Conservation (phyloP, 2,329 filamentous ascomycete species). For the Ophiocordyceps polyrhachis-furcata region DNA sequence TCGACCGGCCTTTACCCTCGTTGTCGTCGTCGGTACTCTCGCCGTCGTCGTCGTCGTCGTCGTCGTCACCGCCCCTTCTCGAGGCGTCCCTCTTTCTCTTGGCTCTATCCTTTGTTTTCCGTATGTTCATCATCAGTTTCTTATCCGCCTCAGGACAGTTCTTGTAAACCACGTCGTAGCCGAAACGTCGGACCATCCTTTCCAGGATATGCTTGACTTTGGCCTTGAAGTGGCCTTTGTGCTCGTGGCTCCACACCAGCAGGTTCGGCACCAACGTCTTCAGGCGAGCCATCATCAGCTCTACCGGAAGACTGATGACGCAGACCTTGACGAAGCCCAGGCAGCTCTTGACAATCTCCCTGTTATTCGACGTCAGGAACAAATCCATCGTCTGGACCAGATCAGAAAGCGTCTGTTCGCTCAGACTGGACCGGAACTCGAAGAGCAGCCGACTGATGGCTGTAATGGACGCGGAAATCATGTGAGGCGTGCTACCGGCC, state of each 20-base stretch:
- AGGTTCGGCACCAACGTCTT: constrained; percentile 68
- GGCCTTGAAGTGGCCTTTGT: constrained; percentile 89
- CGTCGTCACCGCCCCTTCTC: constrained; percentile 37
- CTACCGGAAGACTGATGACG: constrained; percentile 64
- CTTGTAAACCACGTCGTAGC: constrained; percentile 60
- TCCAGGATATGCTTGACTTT: constrained; percentile 98
- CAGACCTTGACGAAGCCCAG: constrained; percentile 95
- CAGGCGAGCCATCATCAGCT: constrained; percentile 62
- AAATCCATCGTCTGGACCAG: constrained; percentile 89
- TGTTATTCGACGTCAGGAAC: constrained; percentile 89
- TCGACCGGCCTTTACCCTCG: constrained; percentile 3
- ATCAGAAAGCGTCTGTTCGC: constrained; percentile 53
- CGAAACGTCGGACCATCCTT: constrained; percentile 81
- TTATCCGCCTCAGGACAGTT: constrained; percentile 70
- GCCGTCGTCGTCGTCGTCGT: constrained; percentile 31
- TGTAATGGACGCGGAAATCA: constrained; percentile 95
- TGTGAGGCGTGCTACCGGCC: constrained; percentile 81
- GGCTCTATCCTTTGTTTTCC: constrained; percentile 78
- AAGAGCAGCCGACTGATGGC: constrained; percentile 86
- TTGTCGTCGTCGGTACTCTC: constrained; percentile 26
- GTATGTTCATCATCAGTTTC: constrained; percentile 84
- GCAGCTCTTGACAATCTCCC: constrained; percentile 88
- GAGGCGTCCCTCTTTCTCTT: constrained; percentile 72
- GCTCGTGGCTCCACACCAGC: constrained; percentile 92
- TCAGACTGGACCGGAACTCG: constrained; percentile 61